These are phyloP conservation scores for Amanita rubescens DNA, from an alignment of 768 basidiomycete species.

Conservation along the genomic window DNA sequence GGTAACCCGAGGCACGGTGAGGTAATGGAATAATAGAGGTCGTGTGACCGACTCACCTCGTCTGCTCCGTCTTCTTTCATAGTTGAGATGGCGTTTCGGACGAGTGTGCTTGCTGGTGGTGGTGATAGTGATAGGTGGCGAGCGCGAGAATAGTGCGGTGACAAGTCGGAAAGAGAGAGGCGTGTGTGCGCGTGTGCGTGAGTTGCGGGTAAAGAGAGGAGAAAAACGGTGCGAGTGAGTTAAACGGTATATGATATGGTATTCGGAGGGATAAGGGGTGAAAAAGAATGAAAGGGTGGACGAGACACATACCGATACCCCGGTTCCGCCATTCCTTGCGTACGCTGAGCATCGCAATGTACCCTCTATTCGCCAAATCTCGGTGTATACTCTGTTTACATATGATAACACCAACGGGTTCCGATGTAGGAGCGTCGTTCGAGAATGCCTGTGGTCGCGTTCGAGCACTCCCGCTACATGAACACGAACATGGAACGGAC, in stretches of 20 bases:
- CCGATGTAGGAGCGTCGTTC: slow-evolving; percentile 28
- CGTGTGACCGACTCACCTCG: slow-evolving; percentile 57
- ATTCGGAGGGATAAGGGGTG: slow-evolving; percentile 18
- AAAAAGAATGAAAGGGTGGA: slow-evolving; percentile 27
- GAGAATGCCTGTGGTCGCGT: slow-evolving; percentile 47
- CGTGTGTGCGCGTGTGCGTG: no score
- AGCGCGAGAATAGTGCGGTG: background rate
- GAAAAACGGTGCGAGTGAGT: no score
- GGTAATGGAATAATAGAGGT: background rate
- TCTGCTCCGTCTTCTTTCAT: slow-evolving; percentile 82
- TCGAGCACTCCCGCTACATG: background rate
- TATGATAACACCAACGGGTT: slow-evolving; percentile 86
- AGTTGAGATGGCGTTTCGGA: slow-evolving; percentile 70
- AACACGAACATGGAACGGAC: slow-evolving; percentile 5
- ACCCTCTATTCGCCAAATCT: slow-evolving; percentile 74
- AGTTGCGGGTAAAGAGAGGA: no score
- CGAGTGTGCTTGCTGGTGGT: slow-evolving; percentile 70
- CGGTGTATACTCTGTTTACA: slow-evolving; percentile 94
- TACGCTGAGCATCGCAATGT: slow-evolving; percentile 97
- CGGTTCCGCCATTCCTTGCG: slow-evolving; percentile 76
- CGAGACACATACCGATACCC: slow-evolving; percentile 75
- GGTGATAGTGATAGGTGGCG: no score
- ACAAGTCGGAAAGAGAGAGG: slow-evolving; percentile 12
- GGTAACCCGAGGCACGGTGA: background rate
- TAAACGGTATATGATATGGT: no score